Percentiles rank a stretch among this genome's conserved stretches.
phyloP scores from a whole-genome alignment of 805 yeast species.

The Ogataea dorogensis region DNA sequence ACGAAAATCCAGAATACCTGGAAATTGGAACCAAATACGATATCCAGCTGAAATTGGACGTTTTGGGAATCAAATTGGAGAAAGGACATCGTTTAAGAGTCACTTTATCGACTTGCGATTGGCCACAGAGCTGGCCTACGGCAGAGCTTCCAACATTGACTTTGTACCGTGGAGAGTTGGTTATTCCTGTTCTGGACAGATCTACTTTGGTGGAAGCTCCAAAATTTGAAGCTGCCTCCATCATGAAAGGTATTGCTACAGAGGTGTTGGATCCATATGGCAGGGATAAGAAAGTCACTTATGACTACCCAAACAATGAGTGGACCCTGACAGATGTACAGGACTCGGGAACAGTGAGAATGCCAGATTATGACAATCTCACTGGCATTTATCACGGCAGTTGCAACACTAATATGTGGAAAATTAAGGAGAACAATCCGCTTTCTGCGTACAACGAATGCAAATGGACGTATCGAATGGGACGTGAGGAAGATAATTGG shows the following conservation, averaged over 20 bases:
- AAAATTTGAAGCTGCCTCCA: conserved; percentile 31
- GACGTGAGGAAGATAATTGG: conserved; percentile 42
- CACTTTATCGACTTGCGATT: conserved; percentile 44
- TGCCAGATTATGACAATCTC: conserved; percentile 33
- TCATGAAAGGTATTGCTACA: conserved; percentile 30
- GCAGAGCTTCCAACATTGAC: conserved; percentile 40
- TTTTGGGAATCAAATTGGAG: conserved; percentile 36
- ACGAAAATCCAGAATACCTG: conserved; percentile 40
- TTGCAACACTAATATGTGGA: conserved; percentile 40
- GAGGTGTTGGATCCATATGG: conserved; percentile 28
- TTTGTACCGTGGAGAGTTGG: conserved; percentile 32
- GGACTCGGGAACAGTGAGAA: conserved; percentile 36
- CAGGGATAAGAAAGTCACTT: conserved; percentile 28
- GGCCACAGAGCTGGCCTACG: conserved; percentile 50
- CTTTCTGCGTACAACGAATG: conserved; percentile 39
- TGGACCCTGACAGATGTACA: conserved; percentile 37
- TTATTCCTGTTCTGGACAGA: conserved; percentile 31
- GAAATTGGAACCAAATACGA: conserved; percentile 34
- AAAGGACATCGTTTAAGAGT: conserved; percentile 40
- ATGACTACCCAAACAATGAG: conserved; percentile 35
- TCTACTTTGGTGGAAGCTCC: conserved; percentile 21
- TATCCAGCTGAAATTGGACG: conserved; percentile 38
- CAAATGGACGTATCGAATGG: conserved; percentile 41
- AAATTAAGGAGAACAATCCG: conserved; percentile 38
- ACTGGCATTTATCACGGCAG: conserved; percentile 42